Conservation (phyloP, 1,284 basidiomycete species). For the Mrakiaceae sp. region DNA sequence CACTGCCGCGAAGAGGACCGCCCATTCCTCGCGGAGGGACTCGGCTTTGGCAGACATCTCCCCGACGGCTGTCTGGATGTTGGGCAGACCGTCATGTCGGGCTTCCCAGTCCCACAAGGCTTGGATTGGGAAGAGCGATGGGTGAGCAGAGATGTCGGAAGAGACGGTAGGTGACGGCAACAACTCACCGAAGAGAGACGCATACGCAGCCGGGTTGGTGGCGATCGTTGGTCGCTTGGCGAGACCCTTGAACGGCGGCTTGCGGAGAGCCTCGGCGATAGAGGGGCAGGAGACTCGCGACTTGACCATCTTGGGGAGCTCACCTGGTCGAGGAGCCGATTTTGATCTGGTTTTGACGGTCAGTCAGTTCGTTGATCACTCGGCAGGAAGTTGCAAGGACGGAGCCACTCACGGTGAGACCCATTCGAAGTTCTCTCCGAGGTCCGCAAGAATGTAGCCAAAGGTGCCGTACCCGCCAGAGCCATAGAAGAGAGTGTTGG, state of each 20-base stretch:
- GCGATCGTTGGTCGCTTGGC: conserved; percentile 65
- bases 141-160: background rate
- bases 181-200: conserved; percentile 9
- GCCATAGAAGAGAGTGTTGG: conserved; percentile 69
- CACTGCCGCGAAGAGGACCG: conserved; percentile 28
- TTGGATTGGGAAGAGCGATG: conserved; percentile 26
- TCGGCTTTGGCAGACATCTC: conserved; percentile 1
- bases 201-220: conserved; percentile 46
- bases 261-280: conserved; percentile 50
- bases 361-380: too few relatives aligned
- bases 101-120: conserved; percentile 76
- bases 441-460: conserved; percentile 89
- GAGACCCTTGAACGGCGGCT: conserved; percentile 34
- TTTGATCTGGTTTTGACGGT: too few relatives aligned
- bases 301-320: conserved; percentile 6
- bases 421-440: conserved; percentile 66
- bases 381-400: background rate
- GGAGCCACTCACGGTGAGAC: conserved; percentile 32
- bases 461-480: conserved; percentile 81
- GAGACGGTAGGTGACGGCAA: background rate
- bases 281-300: conserved; percentile 43
- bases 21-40: background rate
- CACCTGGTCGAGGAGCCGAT: background rate
- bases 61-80: background rate
- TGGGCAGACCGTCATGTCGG: conserved; percentile 47